Evolutionary conservation across 768 basidiomycete species (phyloP), one percentile per base, ranked within the genome.

Genomic region (Lentinula boryana): DNA sequence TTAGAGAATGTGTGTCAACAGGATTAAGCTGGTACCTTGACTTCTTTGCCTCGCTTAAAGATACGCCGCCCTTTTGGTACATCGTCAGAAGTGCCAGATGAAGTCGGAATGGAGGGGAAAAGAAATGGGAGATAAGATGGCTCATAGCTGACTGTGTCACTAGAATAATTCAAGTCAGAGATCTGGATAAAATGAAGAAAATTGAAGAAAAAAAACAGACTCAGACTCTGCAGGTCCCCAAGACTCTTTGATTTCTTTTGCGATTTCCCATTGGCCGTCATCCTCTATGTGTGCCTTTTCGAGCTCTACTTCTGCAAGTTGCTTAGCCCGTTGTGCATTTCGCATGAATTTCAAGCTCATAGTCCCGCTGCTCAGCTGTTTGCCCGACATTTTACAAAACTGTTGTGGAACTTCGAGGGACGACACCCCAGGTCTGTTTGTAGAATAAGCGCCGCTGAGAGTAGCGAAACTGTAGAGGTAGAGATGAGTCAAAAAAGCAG

Each of bases 291-390:
- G 78, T 2, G 84, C 82, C 53, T 79, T 77, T 50, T 84, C 81
- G 1, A 76, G 70, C 63, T 83, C 78, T 15, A 80, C 78, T 60
- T 76, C 76, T 27, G 80, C 75, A 15, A 80, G 67, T 13, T 81
- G 76, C 62, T 85, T 83, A 21, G 80, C 75, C 1, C 82, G 78
- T 2, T 83, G 80, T 0, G 86, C 84, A 72, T 86, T 87, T 69
- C 87, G 87, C 87, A 89, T 89, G 68, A 89, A 89, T 2, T 82
- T 81, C 48, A 89, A 77, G 65, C 83, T 81, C 8, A 88, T 75
- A 0, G 87, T 88, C 32, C 85, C 79, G 31, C 77, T 80, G 70
- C 87, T 89, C 40, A 89, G 76, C 2, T 78, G 76, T 70, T 84
- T 86, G 33, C 74, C 73, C 13, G 78, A 69, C 76, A 57, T 56